A percentile compares a stretch with the other conserved stretches of the same genome.
Evolutionary conservation across 768 basidiomycete species (phyloP).

Genomic region (Cystofilobasidium bisporidii): DNA sequence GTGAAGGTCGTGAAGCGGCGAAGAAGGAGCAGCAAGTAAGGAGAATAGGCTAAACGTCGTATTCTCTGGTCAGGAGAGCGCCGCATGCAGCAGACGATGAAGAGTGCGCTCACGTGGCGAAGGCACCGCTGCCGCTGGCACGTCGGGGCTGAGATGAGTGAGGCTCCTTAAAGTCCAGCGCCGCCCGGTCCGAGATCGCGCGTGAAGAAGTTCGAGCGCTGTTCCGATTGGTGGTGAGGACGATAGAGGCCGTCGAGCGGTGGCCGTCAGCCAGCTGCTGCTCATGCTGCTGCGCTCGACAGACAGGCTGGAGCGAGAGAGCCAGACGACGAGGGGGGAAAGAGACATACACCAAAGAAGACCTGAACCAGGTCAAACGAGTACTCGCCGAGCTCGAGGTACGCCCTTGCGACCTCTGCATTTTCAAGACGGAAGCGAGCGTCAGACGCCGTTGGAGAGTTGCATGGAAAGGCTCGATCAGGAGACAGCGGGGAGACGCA

Average conservation of each 20-base stretch:
- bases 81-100: too few species aligned
- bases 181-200: slow-evolving; percentile 12
- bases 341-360: slow-evolving; percentile 11
- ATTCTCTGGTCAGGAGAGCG: too few species aligned
- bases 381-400: slow-evolving; percentile 26
- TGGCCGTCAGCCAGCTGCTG: background rate
- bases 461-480: too few species aligned
- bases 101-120: too few species aligned
- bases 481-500: slow-evolving; percentile 43
- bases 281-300: background rate
- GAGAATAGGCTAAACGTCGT: too few species aligned
- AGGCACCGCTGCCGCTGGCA: too few species aligned
- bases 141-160: too few species aligned
- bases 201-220: slow-evolving; percentile 14
- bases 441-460: background rate
- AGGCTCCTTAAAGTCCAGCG: background rate
- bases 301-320: background rate
- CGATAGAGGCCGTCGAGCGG: background rate
- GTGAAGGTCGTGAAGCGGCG: slow-evolving; percentile 4
- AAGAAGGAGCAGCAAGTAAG: background rate
- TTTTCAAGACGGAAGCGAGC: background rate
- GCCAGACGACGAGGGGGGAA: background rate
- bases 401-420: slow-evolving; percentile 14
- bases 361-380: slow-evolving; percentile 25
- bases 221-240: background rate